Percentiles rank a stretch among this genome's conserved stretches.
Conservation (phyloP, 75 land plant genomes). For the Picea glauca region DNA sequence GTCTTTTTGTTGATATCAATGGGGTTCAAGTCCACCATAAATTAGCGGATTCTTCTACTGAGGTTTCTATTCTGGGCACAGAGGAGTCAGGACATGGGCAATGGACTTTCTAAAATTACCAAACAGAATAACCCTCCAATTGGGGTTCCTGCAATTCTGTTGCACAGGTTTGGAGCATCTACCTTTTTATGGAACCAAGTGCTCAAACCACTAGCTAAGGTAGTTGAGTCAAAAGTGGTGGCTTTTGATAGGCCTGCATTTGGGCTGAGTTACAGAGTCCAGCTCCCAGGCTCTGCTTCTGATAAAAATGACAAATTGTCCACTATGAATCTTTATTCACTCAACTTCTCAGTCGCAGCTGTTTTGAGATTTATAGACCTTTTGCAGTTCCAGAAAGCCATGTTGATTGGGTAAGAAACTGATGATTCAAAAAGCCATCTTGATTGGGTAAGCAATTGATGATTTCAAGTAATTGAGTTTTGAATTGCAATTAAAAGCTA, state of each 20-base stretch:
- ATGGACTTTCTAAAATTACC: background rate
- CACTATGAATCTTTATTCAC: conserved; percentile 58
- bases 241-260: conserved; percentile 98
- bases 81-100: background rate
- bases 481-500: conserved; percentile 5
- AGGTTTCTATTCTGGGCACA: background rate
- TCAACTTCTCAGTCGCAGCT: conserved; percentile 65
- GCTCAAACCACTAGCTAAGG: conserved; percentile 61
- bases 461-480: background rate
- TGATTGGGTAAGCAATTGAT: conserved; percentile 51
- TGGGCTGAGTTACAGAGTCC: conserved; percentile 70
- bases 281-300: background rate
- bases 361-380: conserved; percentile 64
- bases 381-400: conserved; percentile 58
- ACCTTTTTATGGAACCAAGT: conserved; percentile 78
- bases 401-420: conserved; percentile 87
- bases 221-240: conserved; percentile 55
- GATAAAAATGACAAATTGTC: conserved; percentile 11
- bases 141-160: conserved; percentile 55
- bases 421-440: too few species aligned
- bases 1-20: conserved; percentile 75
- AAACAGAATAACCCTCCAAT: background rate
- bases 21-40: conserved; percentile 82
- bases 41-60: conserved; percentile 27
- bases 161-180: conserved; percentile 98